Evolutionary conservation across 2,329 filamentous ascomycete genomes (phyloP), one percentile per base, ranked within the genome.

Genomic region (Alternaria atra): DNA sequence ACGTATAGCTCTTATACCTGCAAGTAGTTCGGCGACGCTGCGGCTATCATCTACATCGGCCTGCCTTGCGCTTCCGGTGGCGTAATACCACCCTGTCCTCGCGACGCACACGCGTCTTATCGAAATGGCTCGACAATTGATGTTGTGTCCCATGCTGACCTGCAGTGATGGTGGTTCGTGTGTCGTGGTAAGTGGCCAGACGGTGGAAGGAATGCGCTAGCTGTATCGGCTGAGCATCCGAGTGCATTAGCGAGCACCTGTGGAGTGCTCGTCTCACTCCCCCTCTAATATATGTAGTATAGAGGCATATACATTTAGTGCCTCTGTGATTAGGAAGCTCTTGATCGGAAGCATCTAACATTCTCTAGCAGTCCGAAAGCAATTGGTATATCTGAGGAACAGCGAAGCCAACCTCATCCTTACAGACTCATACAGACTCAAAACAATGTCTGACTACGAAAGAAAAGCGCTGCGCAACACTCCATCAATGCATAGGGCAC

Each of bases 401-500:
- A 55, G 53, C 60, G 37, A 27, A 47, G 34, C 20, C 37, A 43
- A 40, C 17, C 35, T 50, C 32, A 34, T 40, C 32, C 34, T 39
- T 27, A n/a, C 20, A 50, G 42, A 27, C 42, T 23, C 8, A 37
- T 34, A 37, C 23, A 13, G 9, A n/a, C 27, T 25, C 34, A 44
- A 34, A 55, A 20, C 44, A 15, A 30, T 37, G n/a, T 23, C 54
- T 34, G 27, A 17, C 34, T 48, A 40, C 55, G 52, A 57, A 54
- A 55, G 35, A 44, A 50, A 43, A 57, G 52, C 52, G 40, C 25
- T 68, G 43, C 64, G 54, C 61, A 71, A 70, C 68, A 69, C 69
- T 68, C 53, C 62, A 42, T 57, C 53, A 54, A 73, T 73, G 71
- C 70, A 69, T 65, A 57, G 63, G 64, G 69, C 65, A 64, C 46